These are phyloP conservation scores for Vaccinium darrowii DNA, from an alignment of 148 eudicot genomes.

Conservation along the genomic window DNA sequence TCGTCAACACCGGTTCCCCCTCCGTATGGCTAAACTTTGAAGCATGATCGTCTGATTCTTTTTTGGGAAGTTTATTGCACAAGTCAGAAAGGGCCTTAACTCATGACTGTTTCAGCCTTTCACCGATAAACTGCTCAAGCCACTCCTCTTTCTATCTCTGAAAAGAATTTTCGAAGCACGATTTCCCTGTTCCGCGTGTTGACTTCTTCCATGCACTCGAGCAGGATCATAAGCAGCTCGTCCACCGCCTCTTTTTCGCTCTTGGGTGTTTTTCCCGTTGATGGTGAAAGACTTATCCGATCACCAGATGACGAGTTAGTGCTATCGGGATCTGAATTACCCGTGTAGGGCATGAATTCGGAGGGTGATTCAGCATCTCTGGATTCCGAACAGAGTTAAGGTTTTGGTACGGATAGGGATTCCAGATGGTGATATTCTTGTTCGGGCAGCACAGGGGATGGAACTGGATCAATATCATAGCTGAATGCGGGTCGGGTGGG, in stretches of 20 bases:
- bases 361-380: background rate
- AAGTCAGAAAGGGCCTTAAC: slow-evolving; percentile 7
- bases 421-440: slow-evolving; percentile 12
- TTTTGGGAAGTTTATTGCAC: background rate
- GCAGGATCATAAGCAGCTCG: background rate
- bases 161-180: slow-evolving; percentile 15
- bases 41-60: background rate
- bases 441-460: background rate
- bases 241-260: slow-evolving; percentile 17
- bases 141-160: slow-evolving; percentile 13
- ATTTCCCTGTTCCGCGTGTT: slow-evolving; percentile 8
- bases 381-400: background rate
- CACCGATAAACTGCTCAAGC: slow-evolving; percentile 9
- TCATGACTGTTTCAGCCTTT: slow-evolving; percentile 9
- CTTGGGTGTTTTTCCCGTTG: slow-evolving; percentile 8
- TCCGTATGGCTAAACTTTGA: background rate
- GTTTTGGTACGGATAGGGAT: slow-evolving; percentile 11
- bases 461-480: background rate
- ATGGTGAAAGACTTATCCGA: background rate
- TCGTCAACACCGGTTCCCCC: background rate
- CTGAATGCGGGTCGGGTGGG: background rate
- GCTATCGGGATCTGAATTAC: background rate
- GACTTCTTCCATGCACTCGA: slow-evolving; percentile 14
- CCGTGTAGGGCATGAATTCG: too few species aligned
- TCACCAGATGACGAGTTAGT: background rate